Percentiles rank a stretch among this genome's conserved stretches.
These are phyloP conservation scores for Eutypella sp. DNA, from an alignment of 2,329 filamentous ascomycete genomes.

Conservation along the genomic window DNA sequence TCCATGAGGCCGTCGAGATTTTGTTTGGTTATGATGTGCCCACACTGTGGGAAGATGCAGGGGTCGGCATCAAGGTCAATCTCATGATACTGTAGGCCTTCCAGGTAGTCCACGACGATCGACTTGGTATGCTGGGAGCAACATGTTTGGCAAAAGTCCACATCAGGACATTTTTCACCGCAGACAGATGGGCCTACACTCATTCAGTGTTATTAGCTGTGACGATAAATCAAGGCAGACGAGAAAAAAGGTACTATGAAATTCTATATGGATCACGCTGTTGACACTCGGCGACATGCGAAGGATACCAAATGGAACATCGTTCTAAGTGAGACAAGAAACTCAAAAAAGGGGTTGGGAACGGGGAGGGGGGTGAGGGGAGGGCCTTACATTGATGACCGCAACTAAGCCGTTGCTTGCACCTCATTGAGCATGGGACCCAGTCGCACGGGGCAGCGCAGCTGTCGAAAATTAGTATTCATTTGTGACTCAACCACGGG, in stretches of 20 bases:
- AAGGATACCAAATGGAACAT: background rate
- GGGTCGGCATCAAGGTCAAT: constrained; percentile 55
- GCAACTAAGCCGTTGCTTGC: constrained; percentile 47
- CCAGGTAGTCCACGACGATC: constrained; percentile 51
- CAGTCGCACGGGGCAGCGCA: constrained; percentile 65
- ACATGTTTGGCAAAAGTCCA: constrained; percentile 53
- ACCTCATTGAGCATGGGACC: constrained; percentile 60
- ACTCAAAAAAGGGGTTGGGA: background rate
- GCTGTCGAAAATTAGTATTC: constrained; percentile 2
- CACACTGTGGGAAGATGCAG: constrained; percentile 57
- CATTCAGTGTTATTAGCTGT: background rate
- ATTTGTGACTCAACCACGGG: background rate
- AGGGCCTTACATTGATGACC: constrained; percentile 50
- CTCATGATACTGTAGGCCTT: constrained; percentile 49
- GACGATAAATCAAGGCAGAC: background rate
- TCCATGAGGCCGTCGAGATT: constrained; percentile 59
- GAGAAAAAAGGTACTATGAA: background rate
- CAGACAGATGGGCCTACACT: constrained; percentile 49
- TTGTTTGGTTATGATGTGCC: constrained; percentile 56
- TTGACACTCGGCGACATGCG: background rate
- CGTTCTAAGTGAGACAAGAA: background rate
- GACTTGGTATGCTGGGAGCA: constrained; percentile 37
- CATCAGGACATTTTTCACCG: constrained; percentile 55
- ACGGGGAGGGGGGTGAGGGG: background rate
- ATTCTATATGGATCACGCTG: too few species aligned